Percentiles rank a stretch among this genome's conserved stretches.
Conservation (phyloP, 2,329 filamentous ascomycete species). For the Karstenula rhodostoma region DNA sequence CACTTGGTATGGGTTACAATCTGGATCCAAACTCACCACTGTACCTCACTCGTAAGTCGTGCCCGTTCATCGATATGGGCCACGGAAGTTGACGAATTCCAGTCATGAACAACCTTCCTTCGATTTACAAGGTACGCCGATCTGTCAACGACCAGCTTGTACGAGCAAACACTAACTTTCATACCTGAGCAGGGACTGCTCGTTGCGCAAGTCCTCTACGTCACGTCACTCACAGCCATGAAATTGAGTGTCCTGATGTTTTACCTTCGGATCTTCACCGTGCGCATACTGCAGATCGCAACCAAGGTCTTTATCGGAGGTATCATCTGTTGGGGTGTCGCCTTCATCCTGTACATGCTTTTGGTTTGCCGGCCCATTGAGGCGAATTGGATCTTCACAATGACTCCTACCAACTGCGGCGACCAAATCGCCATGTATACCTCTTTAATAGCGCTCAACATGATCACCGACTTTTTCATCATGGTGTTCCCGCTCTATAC, state of each 20-base stretch:
- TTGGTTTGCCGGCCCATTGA: not conserved
- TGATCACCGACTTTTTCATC: slow-evolving; percentile 6
- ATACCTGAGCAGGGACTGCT: slow-evolving; percentile 4
- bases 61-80: not conserved
- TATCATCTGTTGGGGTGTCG: slow-evolving; percentile 4
- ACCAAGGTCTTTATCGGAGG: slow-evolving; percentile 1
- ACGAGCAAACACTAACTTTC: slow-evolving; percentile 1
- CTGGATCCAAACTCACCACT: slow-evolving; percentile 2
- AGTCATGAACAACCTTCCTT: slow-evolving; percentile 6
- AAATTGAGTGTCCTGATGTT: slow-evolving; percentile 7
- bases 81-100: slow-evolving; percentile 1
- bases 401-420: slow-evolving; percentile 4
- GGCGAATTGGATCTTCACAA: slow-evolving; percentile 5
- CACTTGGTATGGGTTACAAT: slow-evolving; percentile 4
- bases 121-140: slow-evolving; percentile 3
- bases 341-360: slow-evolving; percentile 4
- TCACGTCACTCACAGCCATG: slow-evolving; percentile 6
- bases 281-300: not conserved
- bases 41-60: slow-evolving; percentile 4
- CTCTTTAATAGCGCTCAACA: slow-evolving; percentile 3
- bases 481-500: slow-evolving; percentile 3
- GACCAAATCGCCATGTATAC: slow-evolving; percentile 5
- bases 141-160: not conserved
- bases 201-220: slow-evolving; percentile 7
- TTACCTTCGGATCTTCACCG: slow-evolving; percentile 4